Conservation (phyloP, 768 basidiomycete genomes). For the Suillus tomentosus region DNA sequence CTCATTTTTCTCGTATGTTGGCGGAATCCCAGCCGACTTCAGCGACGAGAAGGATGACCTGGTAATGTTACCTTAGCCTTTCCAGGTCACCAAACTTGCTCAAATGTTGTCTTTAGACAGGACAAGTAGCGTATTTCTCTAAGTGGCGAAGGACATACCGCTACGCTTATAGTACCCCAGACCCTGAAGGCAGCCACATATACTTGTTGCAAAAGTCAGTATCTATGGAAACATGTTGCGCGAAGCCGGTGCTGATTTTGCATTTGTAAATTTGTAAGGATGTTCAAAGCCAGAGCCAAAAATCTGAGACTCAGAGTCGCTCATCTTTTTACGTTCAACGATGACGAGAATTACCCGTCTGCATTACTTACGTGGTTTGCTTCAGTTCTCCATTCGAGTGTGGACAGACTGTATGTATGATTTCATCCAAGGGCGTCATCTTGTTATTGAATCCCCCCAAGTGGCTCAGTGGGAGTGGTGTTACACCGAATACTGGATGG, state of each 20-base stretch:
- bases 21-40: slow-evolving; percentile 23
- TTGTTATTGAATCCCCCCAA: too few species aligned
- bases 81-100: background rate
- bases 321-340: too few species aligned
- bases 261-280: too few species aligned
- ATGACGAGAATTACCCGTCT: background rate
- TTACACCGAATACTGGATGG: too few species aligned
- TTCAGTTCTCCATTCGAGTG: too few species aligned
- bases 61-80: slow-evolving; percentile 12
- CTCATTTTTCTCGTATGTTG: slow-evolving; percentile 17
- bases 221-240: background rate
- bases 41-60: slow-evolving; percentile 10
- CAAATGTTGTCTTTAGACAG: slow-evolving; percentile 10
- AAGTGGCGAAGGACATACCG: slow-evolving; percentile 23
- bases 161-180: slow-evolving; percentile 18
- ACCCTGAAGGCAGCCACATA: slow-evolving; percentile 17
- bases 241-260: too few species aligned
- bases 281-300: too few species aligned
- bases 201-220: slow-evolving; percentile 20
- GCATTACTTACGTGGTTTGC: too few species aligned
- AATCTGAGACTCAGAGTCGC: too few species aligned
- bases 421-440: too few species aligned
- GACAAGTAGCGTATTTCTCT: background rate
- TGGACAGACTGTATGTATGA: too few species aligned
- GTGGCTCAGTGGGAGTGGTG: too few species aligned